Percentiles rank a stretch among this genome's conserved stretches.
Evolutionary conservation across 2,329 filamentous ascomycete species (phyloP).

Genomic region (Fusarium nisikadoi): DNA sequence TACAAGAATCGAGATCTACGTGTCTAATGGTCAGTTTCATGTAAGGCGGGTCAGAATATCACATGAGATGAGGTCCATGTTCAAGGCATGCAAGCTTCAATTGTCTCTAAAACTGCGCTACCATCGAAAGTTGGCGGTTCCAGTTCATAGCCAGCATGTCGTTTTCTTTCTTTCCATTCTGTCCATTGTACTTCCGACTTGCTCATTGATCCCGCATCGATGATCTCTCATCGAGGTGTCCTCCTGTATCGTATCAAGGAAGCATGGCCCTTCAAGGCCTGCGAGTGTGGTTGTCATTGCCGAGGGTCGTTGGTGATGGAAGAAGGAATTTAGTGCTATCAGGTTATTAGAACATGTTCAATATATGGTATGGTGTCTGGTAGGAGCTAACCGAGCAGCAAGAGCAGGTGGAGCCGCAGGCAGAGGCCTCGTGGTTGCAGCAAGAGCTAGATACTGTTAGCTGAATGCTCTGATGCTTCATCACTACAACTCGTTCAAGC

Average conservation of each 20-base stretch:
- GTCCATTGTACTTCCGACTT: slow-evolving; percentile 18
- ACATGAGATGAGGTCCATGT: slow-evolving; percentile 2
- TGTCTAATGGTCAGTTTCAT: background rate
- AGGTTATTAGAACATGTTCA: slow-evolving; percentile 10
- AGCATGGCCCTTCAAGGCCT: slow-evolving; percentile 24
- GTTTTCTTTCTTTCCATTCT: slow-evolving; percentile 31
- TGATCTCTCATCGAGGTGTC: background rate
- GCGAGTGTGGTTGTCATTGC: slow-evolving; percentile 1
- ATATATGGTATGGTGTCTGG: rapidly evolving
- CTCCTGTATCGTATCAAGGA: slow-evolving; percentile 16
- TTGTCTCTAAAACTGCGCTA: slow-evolving; percentile 39
- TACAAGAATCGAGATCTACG: background rate
- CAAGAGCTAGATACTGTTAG: slow-evolving; percentile 33
- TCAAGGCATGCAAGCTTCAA: slow-evolving; percentile 42
- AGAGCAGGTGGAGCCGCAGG: slow-evolving; percentile 37
- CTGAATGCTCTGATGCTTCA: background rate
- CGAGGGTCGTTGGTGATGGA: slow-evolving; percentile 30
- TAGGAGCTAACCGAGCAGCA: slow-evolving; percentile 40
- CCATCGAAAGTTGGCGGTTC: slow-evolving; percentile 32
- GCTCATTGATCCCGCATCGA: slow-evolving; percentile 9
- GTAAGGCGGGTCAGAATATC: background rate
- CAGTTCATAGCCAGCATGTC: slow-evolving; percentile 39
- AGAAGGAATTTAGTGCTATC: slow-evolving; percentile 43
- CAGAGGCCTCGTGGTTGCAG: slow-evolving; percentile 38
- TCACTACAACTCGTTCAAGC: background rate